These are phyloP conservation scores for Globisporangium ultimum DNA, from an alignment of 352 stramenopile genomes.

Conservation along the genomic window DNA sequence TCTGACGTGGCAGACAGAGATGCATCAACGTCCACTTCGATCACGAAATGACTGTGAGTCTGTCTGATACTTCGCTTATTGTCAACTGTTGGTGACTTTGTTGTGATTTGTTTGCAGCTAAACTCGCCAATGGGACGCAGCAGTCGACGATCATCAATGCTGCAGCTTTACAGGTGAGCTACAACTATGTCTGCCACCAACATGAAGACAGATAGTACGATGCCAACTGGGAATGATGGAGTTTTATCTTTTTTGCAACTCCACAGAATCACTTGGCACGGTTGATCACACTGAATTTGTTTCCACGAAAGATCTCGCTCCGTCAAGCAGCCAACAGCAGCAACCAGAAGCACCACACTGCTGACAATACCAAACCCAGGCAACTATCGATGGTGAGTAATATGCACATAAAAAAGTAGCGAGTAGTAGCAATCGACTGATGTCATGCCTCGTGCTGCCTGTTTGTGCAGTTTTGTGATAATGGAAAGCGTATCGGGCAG, in stretches of 20 bases:
- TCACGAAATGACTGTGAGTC: conserved; percentile 2
- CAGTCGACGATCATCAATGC: conserved; percentile 68
- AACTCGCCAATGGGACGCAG: conserved; percentile 17
- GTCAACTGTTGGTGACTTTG: background rate
- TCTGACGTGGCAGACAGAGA: no score
- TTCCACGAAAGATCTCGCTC: conserved; percentile 7
- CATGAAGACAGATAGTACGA: background rate
- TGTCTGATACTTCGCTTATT: background rate
- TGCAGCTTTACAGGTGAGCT: conserved; percentile 54
- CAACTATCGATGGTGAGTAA: background rate
- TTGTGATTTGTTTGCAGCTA: conserved; percentile 6
- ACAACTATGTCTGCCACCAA: background rate
- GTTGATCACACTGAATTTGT: conserved; percentile 46
- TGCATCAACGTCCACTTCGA: conserved; percentile 1
- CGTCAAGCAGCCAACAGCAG: background rate
- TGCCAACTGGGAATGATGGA: conserved; percentile 33
- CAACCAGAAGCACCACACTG: background rate
- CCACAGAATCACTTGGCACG: conserved; percentile 47
- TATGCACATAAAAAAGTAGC: background rate
- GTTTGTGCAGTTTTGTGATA: background rate
- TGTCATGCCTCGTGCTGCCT: background rate
- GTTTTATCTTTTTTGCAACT: conserved; percentile 42
- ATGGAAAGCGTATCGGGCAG: background rate
- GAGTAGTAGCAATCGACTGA: background rate
- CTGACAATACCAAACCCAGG: background rate